These are phyloP conservation scores for Rheum nobile DNA, from an alignment of 148 eudicot genomes.

Conservation along the genomic window DNA sequence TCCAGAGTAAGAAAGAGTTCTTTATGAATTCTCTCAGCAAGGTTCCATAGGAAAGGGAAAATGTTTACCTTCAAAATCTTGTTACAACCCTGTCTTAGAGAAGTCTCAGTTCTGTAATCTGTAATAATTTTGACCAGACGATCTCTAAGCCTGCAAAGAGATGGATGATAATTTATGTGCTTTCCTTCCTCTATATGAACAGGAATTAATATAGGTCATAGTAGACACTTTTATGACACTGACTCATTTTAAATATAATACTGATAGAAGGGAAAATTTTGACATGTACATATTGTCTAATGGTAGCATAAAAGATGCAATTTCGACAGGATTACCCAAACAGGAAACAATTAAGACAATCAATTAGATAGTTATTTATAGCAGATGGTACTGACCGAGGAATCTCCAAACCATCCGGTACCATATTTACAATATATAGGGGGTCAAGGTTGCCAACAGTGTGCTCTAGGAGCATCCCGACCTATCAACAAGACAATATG, in stretches of 20 bases:
- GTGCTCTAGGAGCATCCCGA: constrained; percentile 88
- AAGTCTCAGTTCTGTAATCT: constrained; percentile 93
- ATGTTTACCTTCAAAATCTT: constrained; percentile 68
- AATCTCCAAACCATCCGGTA: constrained; percentile 88
- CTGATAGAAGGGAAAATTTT: not conserved
- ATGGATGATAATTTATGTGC: not conserved
- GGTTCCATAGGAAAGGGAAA: not conserved
- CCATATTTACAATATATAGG: constrained; percentile 82
- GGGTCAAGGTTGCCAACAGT: constrained; percentile 98
- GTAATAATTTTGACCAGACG: constrained; percentile 87
- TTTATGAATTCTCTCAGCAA: not conserved
- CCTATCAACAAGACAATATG: constrained; percentile 28
- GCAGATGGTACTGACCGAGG: constrained; percentile 56
- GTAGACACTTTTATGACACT: not conserved
- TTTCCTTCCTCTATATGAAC: not conserved
- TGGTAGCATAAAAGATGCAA: no score
- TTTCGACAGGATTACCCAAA: no score
- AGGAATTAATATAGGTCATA: not conserved
- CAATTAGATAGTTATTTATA: not conserved
- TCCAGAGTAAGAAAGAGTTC: not conserved
- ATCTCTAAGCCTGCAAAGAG: constrained; percentile 63
- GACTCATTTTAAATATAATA: not conserved
- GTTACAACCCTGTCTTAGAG: constrained; percentile 93
- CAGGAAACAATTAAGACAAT: not conserved
- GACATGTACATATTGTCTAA: no score